Evolutionary conservation across 208 protist genomes (phyloP).

Genomic region (Crithidia fasciculata): DNA sequence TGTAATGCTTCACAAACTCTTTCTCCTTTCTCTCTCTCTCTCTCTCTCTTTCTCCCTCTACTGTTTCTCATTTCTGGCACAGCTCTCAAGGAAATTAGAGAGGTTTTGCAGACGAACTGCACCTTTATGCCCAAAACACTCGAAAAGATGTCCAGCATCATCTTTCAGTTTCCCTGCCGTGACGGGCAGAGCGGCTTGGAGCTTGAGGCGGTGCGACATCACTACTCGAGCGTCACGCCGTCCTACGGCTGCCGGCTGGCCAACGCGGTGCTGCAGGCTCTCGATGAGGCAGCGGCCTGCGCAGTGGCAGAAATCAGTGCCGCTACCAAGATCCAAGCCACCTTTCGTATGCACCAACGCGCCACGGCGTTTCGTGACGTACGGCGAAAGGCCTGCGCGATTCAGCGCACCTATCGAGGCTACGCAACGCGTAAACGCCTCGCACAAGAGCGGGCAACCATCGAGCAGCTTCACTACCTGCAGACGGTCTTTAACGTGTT

Average conservation of each 20-base stretch:
- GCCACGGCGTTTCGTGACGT: constrained; percentile 32
- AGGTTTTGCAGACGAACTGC: background rate
- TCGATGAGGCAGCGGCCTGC: constrained; percentile 24
- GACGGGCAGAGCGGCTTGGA: constrained; percentile 13
- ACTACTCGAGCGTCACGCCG: constrained; percentile 28
- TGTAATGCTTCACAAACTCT: too few species aligned
- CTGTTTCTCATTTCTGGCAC: background rate
- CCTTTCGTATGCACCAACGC: constrained; percentile 60
- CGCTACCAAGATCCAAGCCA: constrained; percentile 52
- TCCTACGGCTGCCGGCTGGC: constrained; percentile 28
- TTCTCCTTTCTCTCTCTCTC: background rate
- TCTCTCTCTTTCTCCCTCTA: background rate
- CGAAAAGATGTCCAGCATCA: background rate
- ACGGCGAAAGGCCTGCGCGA: constrained; percentile 22
- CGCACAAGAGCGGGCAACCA: constrained; percentile 7
- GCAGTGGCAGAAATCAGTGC: constrained; percentile 27
- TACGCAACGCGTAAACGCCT: constrained; percentile 39
- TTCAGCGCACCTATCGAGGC: constrained; percentile 73
- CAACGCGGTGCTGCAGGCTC: constrained; percentile 29
- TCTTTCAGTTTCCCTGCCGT: constrained; percentile 22
- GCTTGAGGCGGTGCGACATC: constrained; percentile 9
- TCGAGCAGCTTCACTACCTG: constrained; percentile 19
- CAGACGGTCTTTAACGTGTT: constrained; percentile 69
- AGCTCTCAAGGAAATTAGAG: background rate
- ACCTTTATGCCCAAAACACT: background rate